phyloP scores from a whole-genome alignment of 371 early-diverging fungal species.

The Lichtheimia ornata region DNA sequence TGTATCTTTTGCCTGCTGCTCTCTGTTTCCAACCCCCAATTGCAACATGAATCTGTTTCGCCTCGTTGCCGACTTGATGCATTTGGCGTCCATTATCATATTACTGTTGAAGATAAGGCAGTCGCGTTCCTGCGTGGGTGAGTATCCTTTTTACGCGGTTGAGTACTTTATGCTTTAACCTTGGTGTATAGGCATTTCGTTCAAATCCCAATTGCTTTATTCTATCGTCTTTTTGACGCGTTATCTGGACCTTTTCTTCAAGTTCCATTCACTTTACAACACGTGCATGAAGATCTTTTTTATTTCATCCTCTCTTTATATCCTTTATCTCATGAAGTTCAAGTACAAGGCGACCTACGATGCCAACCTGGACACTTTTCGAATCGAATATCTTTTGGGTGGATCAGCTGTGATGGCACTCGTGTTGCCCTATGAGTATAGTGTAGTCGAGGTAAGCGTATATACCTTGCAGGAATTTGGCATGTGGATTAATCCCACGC shows the following conservation, averaged over 20 bases:
- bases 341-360: constrained; percentile 93
- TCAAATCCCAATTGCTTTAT: constrained; percentile 97
- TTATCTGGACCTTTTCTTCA: constrained; percentile 90
- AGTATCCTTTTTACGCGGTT: constrained; percentile 12
- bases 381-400: constrained; percentile 80
- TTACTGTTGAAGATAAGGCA: constrained; percentile 86
- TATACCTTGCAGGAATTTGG: neutral
- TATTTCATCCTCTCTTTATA: constrained; percentile 81
- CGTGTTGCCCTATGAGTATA: constrained; percentile 71
- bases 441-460: constrained; percentile 64
- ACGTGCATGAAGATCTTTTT: constrained; percentile 96
- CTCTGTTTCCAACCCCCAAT: neutral
- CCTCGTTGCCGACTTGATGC: constrained; percentile 91
- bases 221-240: constrained; percentile 93
- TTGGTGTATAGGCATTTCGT: constrained; percentile 82
- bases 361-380: constrained; percentile 87
- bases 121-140: constrained; percentile 88
- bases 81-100: constrained; percentile 92
- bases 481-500: neutral
- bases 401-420: constrained; percentile 73
- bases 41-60: constrained; percentile 91
- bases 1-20: neutral
- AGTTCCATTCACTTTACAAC: constrained; percentile 88
- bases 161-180: neutral
- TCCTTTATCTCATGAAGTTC: constrained; percentile 90